Conservation (phyloP, 352 stramenopile species). For the Pythium rhizo-oryzae region DNA sequence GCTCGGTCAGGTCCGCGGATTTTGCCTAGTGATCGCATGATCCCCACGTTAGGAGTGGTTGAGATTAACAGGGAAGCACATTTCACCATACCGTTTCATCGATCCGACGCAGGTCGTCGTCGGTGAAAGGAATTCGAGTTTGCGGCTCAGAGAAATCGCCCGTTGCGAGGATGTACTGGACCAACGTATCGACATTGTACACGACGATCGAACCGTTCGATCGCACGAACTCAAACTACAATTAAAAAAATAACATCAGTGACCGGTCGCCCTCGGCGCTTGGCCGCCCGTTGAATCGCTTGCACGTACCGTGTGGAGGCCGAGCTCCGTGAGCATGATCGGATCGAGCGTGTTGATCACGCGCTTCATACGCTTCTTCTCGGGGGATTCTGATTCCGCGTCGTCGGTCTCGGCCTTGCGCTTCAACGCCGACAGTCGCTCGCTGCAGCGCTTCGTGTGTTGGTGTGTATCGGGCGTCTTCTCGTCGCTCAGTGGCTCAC, state of each 20-base stretch:
- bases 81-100: conserved; percentile 55
- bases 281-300: not conserved
- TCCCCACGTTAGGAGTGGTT: not conserved
- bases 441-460: conserved; percentile 52
- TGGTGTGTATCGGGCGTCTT: not conserved
- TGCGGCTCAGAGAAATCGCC: conserved; percentile 89
- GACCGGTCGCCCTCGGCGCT: not conserved
- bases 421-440: conserved; percentile 63
- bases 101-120: conserved; percentile 77
- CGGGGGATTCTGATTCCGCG: conserved; percentile 12
- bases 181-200: conserved; percentile 87
- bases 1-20: conserved; percentile 56
- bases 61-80: not conserved
- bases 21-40: conserved; percentile 42
- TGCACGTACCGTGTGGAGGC: conserved; percentile 66
- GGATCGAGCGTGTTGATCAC: conserved; percentile 83
- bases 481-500: not conserved
- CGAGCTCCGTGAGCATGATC: conserved; percentile 86
- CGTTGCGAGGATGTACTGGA: conserved; percentile 90
- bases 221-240: conserved; percentile 82
- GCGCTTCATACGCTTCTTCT: conserved; percentile 60
- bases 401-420: conserved; percentile 43
- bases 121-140: conserved; percentile 86
- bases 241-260: not conserved
- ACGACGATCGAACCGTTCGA: conserved; percentile 82